A percentile compares a stretch with the other conserved stretches of the same genome.
phyloP scores from a whole-genome alignment of 148 eudicot species.

The Heliosperma pusillum region DNA sequence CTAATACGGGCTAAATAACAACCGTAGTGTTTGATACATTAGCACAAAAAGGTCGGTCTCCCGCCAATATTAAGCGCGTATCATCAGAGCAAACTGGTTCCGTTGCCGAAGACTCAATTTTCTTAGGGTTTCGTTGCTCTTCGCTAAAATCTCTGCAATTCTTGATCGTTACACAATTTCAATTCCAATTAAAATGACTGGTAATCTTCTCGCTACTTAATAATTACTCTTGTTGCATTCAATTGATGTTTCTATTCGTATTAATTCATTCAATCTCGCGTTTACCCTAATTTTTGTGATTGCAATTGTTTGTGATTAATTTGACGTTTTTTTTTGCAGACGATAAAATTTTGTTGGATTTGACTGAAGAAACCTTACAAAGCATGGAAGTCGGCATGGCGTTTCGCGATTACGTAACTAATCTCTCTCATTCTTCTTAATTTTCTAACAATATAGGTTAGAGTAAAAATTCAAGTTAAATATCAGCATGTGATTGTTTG shows the following conservation, averaged over 20 bases:
- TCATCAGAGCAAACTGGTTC: background rate
- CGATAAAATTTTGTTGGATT: conserved; percentile 79
- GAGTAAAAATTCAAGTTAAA: background rate
- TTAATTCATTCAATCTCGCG: background rate
- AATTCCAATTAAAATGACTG: conserved; percentile 12
- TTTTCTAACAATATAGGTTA: background rate
- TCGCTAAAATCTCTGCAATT: background rate
- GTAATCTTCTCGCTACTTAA: conserved; percentile 2
- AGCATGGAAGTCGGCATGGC: conserved; percentile 99
- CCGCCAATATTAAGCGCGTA: conserved; percentile 16
- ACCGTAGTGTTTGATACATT: too few relatives aligned
- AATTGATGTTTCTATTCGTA: background rate
- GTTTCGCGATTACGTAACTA: conserved; percentile 83
- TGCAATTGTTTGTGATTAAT: too few relatives aligned
- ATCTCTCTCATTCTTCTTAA: background rate
- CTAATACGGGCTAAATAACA: too few relatives aligned
- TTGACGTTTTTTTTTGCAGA: conserved; percentile 29
- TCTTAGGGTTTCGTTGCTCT: conserved; percentile 5
- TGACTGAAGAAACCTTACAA: conserved; percentile 79
- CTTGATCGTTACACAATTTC: background rate
- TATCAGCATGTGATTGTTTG: background rate
- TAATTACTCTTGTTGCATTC: background rate
- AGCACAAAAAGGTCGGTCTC: background rate
- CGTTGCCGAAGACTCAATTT: background rate
- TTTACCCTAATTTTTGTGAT: background rate